phyloP scores from a whole-genome alignment of 176 grass and related monocot genomes.

The Oryza australiensis region DNA sequence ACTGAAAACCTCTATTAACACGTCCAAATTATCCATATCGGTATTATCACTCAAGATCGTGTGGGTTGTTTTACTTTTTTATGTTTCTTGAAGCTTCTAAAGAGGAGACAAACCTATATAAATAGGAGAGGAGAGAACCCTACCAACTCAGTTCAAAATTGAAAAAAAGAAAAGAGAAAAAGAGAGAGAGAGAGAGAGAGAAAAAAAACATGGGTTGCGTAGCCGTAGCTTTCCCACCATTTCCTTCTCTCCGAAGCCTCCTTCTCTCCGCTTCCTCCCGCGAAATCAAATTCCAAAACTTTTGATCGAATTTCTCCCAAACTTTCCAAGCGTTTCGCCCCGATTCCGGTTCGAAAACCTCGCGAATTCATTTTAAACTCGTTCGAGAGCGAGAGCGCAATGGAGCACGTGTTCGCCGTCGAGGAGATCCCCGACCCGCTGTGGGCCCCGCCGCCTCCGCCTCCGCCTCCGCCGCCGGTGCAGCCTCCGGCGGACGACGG shows the following conservation, averaged over 20 bases:
- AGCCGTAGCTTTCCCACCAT: neutral
- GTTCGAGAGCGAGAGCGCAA: neutral
- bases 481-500: neutral
- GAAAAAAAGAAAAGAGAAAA: neutral
- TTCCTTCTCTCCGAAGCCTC: neutral
- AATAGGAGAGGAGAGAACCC: neutral
- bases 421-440: slow-evolving; percentile 41
- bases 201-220: slow-evolving; percentile 13
- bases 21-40: neutral
- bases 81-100: neutral
- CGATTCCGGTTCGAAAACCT: neutral
- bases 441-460: slow-evolving; percentile 6
- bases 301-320: neutral
- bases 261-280: neutral
- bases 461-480: neutral
- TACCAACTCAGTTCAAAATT: neutral
- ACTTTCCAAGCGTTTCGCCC: neutral
- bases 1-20: neutral
- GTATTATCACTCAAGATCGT: neutral
- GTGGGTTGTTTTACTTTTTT: neutral
- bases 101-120: neutral
- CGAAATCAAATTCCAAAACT: neutral
- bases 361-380: neutral
- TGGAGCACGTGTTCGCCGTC: slow-evolving; percentile 55
- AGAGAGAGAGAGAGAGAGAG: no score